Base-by-base conservation (phyloP, 2,329 filamentous ascomycete species). In the Aspergillus cejpii region DNA sequence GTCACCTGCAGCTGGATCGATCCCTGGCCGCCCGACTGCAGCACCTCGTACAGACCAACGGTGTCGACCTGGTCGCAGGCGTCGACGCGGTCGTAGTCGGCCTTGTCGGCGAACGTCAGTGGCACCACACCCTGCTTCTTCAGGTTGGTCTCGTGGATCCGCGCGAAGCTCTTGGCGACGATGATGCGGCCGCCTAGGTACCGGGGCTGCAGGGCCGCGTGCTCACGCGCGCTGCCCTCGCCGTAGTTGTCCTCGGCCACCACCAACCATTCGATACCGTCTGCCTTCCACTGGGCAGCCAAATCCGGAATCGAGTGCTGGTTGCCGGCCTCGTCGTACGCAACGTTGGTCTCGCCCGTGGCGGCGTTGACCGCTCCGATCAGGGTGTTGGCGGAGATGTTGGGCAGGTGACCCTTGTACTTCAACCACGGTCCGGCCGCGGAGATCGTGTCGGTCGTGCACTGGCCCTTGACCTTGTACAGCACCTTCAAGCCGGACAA, bases 41-140 rank as follows among this genome's bases (percentile, higher is more conserved):
- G 75, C 72, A 92, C 85, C 47, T 94, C 85, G 60, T 87, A 81
- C 50, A 98, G 70, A 0, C 92, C 92, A 28, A 89, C 77, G 0
- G 91, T 97, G 49, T 75, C 74, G 19, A 97, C 86, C 58, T 83
- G 75, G 64, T 98, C 92, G 52, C 89, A 87, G 0, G 90, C 89
- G 41, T 79, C 74, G 52, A 98, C 85, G 51, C 74, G 72, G 61
- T 92, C 87, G 65, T 96, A 97, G 68, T 97, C 92, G 15, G 79
- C 77, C 70, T 94, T 89, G 66, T 95, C 77, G 37, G 74, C 87
- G 62, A 98, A 95, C 0, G 88, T 96, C 58, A 98, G 75, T 1
- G 92, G 92, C 36, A 98, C 88, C 26, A 98, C 85, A 51, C 92
- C 92, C 73, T 98, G 92, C 74, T 95, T 95, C 81, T 95, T 95